These are phyloP conservation scores for Nymphaea colorata DNA, from an alignment of 164 flowering plant species.

Conservation along the genomic window DNA sequence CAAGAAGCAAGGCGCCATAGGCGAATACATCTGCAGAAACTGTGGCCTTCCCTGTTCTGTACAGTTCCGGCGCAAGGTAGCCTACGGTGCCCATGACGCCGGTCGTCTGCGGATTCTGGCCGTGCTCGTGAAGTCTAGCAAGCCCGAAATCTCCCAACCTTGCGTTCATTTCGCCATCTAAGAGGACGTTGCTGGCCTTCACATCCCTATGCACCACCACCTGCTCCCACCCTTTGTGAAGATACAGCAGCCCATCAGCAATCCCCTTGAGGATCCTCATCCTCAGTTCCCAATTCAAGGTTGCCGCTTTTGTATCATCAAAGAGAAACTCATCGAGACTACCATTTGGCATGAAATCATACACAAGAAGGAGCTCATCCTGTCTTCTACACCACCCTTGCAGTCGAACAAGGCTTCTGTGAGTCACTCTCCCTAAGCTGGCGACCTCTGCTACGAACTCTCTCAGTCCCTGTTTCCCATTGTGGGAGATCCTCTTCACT, in stretches of 20 bases:
- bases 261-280: neutral
- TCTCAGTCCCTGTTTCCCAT: neutral
- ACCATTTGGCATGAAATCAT: conserved; percentile 6
- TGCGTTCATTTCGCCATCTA: conserved; percentile 4
- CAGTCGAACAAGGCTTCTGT: conserved; percentile 5
- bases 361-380: conserved; percentile 4
- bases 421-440: conserved; percentile 3
- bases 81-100: conserved; percentile 9
- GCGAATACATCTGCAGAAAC: neutral
- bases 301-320: no score
- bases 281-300: neutral
- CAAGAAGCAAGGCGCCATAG: conserved; percentile 5
- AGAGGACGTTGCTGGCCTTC: conserved; percentile 9
- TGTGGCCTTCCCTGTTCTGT: conserved; percentile 5
- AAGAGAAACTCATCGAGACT: conserved; percentile 5
- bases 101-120: conserved; percentile 6
- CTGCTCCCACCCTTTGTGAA: conserved; percentile 7
- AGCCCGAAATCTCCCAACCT: conserved; percentile 11
- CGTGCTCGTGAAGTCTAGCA: conserved; percentile 9
- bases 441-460: conserved; percentile 5
- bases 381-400: conserved; percentile 4
- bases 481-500: neutral
- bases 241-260: conserved; percentile 1
- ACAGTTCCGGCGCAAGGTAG: conserved; percentile 10
- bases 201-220: conserved; percentile 9